Percentiles rank a stretch among this genome's conserved stretches.
Conservation (phyloP, 352 stramenopile genomes). For the Phytophthora crassamura region DNA sequence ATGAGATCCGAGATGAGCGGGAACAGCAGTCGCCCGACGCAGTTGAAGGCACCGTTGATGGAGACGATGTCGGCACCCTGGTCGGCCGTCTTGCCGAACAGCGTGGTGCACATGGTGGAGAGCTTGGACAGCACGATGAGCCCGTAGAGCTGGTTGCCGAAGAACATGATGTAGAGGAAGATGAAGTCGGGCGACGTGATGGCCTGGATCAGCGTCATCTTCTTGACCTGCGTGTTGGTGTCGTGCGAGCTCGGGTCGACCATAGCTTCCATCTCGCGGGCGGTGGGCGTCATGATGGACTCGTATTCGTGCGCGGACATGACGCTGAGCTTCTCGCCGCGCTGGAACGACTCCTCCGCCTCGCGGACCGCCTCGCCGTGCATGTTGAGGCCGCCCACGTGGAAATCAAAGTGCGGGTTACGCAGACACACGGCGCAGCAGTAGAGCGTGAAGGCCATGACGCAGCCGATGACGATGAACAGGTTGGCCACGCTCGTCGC, state of each 20-base stretch:
- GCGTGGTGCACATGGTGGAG: constrained; percentile 52
- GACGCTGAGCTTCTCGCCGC: constrained; percentile 50
- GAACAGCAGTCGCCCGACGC: constrained; percentile 55
- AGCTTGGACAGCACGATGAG: constrained; percentile 75
- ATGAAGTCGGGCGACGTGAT: constrained; percentile 64
- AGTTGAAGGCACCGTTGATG: constrained; percentile 74
- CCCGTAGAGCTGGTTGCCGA: constrained; percentile 67
- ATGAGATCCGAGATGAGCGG: constrained; percentile 55
- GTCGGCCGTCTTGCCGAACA: constrained; percentile 31
- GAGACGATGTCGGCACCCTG: constrained; percentile 60
- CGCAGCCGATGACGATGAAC: constrained; percentile 58
- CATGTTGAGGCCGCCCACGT: constrained; percentile 61
- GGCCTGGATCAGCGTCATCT: constrained; percentile 59
- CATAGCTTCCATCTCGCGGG: no score
- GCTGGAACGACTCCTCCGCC: constrained; percentile 39
- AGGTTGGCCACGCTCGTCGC: constrained; percentile 49
- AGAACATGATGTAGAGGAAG: constrained; percentile 80
- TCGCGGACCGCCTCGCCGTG: constrained; percentile 56
- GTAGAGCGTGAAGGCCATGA: constrained; percentile 50
- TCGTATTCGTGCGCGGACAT: constrained; percentile 58
- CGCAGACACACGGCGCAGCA: constrained; percentile 53
- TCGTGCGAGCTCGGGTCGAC: neutral
- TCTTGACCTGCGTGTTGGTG: constrained; percentile 48
- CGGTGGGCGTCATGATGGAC: constrained; percentile 21
- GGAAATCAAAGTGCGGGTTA: constrained; percentile 56